Evolutionary conservation across 495 filamentous ascomycete species (phyloP).

Genomic region (Hypomontagnella monticulosa): DNA sequence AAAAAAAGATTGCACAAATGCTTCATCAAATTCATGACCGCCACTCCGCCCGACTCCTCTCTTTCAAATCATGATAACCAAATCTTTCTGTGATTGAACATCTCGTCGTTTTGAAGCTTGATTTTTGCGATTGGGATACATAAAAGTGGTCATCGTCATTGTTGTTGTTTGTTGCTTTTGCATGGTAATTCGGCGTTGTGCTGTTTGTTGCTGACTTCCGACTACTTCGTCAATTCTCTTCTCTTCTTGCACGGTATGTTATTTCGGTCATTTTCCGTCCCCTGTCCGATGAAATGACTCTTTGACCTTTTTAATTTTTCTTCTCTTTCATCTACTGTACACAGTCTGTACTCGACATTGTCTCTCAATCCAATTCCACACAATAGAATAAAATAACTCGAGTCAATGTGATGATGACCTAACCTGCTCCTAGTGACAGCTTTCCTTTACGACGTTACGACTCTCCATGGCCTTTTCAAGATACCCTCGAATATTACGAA

Average conservation of each 20-base stretch:
- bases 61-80: too few species aligned
- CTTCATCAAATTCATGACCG: slow-evolving; percentile 33
- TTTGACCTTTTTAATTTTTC: slow-evolving; percentile 11
- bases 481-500: slow-evolving; percentile 43
- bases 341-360: too few species aligned
- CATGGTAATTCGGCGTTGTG: slow-evolving; percentile 26
- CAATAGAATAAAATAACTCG: not conserved
- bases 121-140: slow-evolving; percentile 21
- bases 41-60: slow-evolving; percentile 21
- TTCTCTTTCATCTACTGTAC: not conserved
- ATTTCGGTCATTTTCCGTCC: slow-evolving; percentile 25
- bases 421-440: slow-evolving; percentile 11
- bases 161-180: slow-evolving; percentile 28
- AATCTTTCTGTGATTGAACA: too few species aligned
- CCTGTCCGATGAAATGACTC: slow-evolving; percentile 25
- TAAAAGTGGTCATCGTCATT: not conserved
- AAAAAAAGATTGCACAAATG: slow-evolving; percentile 27
- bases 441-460: slow-evolving; percentile 44
- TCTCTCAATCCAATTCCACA: not conserved
- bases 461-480: slow-evolving; percentile 51
- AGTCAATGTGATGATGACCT: too few species aligned
- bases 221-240: slow-evolving; percentile 15
- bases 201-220: slow-evolving; percentile 21
- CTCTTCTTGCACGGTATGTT: slow-evolving; percentile 25
- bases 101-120: slow-evolving; percentile 6